Evolutionary conservation across 2,329 filamentous ascomycete species (phyloP), one percentile per base, ranked within the genome.

Genomic region (Ascochyta viciae-villosae): DNA sequence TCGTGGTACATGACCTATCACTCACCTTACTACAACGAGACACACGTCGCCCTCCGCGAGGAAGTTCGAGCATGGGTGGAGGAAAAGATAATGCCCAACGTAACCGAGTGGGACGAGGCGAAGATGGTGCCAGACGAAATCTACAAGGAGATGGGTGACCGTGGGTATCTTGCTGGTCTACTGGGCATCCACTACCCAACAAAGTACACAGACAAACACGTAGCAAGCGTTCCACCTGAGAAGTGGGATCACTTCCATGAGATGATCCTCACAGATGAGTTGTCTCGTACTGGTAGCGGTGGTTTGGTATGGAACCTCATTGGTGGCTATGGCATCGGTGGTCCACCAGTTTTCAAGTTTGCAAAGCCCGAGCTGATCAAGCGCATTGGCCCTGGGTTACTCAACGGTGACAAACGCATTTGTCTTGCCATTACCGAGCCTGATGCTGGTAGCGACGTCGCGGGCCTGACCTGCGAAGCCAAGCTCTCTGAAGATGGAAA

Each of bases 171-270:
- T 16, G 89, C 92, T n/a, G 95, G 95, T 65, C 83, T 98, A 55
- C 82, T 99, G 62, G 95, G 94, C 63, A 85, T 91, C 60, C 83
- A 90, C 72, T 98, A 91, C 80, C 92, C 91, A 13, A 85, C 83
- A 57, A 80, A 96, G 65, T 88, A 94, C 72, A 87, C 87, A 22
- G 81, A 87, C 38, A 85, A 89, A 72, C 81, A 83, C 6, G 85
- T 97, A 67, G 86, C 90, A 79, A 89, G 87, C 44, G 95, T 99
- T 12, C 78, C 89, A 0, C 82, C 90, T 0, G 92, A 97, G 79
- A 89, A 95, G 75, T 99, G 94, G 94, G 95, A 99, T 80, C 86
- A 96, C 40, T 99, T 98, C 87, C 95, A 99, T 79, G 95, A 99
- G 83, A 85, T 98, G 86, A 84, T 98, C 40, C 75, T 99, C 57